phyloP scores from a whole-genome alignment of 1,284 basidiomycete species.

The Phylloporus sp. region DNA sequence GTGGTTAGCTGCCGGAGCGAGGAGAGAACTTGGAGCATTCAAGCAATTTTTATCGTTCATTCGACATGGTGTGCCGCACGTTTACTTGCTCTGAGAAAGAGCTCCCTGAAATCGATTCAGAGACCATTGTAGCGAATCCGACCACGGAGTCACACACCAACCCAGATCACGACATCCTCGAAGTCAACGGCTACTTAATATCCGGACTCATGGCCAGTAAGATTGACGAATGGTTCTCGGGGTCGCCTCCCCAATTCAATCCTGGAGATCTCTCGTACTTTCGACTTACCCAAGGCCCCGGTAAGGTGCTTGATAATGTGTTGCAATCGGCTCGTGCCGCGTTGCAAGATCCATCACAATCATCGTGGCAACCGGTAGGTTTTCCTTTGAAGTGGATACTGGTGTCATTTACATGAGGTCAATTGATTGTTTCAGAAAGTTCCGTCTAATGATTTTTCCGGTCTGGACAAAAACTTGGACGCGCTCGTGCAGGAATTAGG shows the following conservation, averaged over 20 bases:
- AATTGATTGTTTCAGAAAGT: slow-evolving; percentile 47
- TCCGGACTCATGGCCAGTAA: slow-evolving; percentile 68
- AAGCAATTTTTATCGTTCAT: slow-evolving; percentile 81
- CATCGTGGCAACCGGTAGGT: slow-evolving; percentile 51
- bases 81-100: slow-evolving; percentile 17
- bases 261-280: slow-evolving; percentile 57
- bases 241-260: slow-evolving; percentile 60
- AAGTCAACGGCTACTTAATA: slow-evolving; percentile 79
- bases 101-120: slow-evolving; percentile 33
- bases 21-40: slow-evolving; percentile 70
- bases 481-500: slow-evolving; percentile 66
- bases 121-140: slow-evolving; percentile 45
- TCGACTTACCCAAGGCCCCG: slow-evolving; percentile 34
- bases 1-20: slow-evolving; percentile 69
- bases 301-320: slow-evolving; percentile 44
- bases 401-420: slow-evolving; percentile 28
- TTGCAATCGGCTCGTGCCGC: slow-evolving; percentile 52
- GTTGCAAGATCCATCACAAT: slow-evolving; percentile 46
- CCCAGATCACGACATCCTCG: slow-evolving; percentile 73
- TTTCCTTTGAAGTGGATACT: slow-evolving; percentile 28
- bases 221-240: slow-evolving; percentile 80
- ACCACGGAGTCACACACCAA: slow-evolving; percentile 49
- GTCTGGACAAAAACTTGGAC: slow-evolving; percentile 72
- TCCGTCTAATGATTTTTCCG: slow-evolving; percentile 51
- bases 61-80: slow-evolving; percentile 58